These are phyloP conservation scores for Boletus sp. DNA, from an alignment of 768 basidiomycete genomes.

Conservation along the genomic window DNA sequence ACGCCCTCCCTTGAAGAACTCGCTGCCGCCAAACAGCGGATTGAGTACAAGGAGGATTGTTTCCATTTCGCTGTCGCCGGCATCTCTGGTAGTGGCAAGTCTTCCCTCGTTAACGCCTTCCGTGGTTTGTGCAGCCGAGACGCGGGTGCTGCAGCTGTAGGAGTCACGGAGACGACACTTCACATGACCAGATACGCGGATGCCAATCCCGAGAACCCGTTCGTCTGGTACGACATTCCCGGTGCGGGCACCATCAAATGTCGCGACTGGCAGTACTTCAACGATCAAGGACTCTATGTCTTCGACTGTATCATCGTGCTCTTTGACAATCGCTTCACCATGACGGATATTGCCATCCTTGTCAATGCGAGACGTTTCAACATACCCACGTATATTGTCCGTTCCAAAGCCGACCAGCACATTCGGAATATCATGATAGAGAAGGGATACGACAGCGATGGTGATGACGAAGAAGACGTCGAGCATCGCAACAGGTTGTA, in stretches of 20 bases:
- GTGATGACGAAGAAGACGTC: conserved; percentile 13
- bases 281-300: conserved; percentile 35
- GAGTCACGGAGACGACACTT: conserved; percentile 31
- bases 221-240: conserved; percentile 38
- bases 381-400: conserved; percentile 36
- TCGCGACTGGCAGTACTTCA: conserved; percentile 38
- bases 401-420: conserved; percentile 38
- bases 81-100: conserved; percentile 35
- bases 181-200: conserved; percentile 27
- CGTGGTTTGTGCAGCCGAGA: conserved; percentile 28
- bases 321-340: conserved; percentile 34
- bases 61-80: conserved; percentile 37
- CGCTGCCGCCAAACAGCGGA: conserved; percentile 6
- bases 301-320: conserved; percentile 37
- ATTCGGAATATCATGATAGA: conserved; percentile 26
- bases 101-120: conserved; percentile 36
- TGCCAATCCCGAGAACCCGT: conserved; percentile 13
- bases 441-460: conserved; percentile 22
- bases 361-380: conserved; percentile 29
- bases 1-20: conserved; percentile 23
- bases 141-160: conserved; percentile 26
- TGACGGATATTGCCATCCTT: conserved; percentile 35
- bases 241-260: conserved; percentile 35
- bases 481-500: conserved; percentile 5
- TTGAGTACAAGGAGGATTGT: conserved; percentile 24